A percentile compares a stretch with the other conserved stretches of the same genome.
Conservation (phyloP, 192 early-diverging fungal genomes). For the Umbelopsis ramanniana region DNA sequence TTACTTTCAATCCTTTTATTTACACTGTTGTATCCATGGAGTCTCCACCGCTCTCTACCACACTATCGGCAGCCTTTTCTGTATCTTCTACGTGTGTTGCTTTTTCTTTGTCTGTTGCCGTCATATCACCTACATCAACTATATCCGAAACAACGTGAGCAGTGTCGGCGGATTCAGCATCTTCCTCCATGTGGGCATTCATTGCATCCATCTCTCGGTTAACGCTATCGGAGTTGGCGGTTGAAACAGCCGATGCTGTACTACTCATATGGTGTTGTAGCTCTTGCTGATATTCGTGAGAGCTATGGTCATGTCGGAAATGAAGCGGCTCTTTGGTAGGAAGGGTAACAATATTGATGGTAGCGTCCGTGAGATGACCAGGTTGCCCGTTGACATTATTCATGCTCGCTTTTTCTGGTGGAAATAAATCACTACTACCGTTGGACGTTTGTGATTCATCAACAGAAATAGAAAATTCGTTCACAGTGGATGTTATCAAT, state of each 20-base stretch:
- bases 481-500: conserved; percentile 10
- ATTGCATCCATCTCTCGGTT: not conserved
- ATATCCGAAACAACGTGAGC: not conserved
- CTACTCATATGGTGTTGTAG: conserved; percentile 20
- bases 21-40: conserved; percentile 21
- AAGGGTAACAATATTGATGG: conserved; percentile 2
- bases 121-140: conserved; percentile 7
- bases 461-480: not conserved
- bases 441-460: not conserved
- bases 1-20: conserved; percentile 2
- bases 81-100: not conserved
- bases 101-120: conserved; percentile 6
- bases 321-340: conserved; percentile 11
- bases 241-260: not conserved
- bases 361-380: conserved; percentile 15
- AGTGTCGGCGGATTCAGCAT: not conserved
- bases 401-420: not conserved
- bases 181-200: not conserved
- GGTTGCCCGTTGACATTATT: conserved; percentile 2
- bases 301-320: conserved; percentile 10
- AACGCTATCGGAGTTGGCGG: not conserved
- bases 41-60: not conserved
- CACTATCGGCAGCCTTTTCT: not conserved
- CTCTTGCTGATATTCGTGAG: conserved; percentile 16
- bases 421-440: not conserved